Conservation (phyloP, 495 filamentous ascomycete genomes). For the Penicillium angulare region DNA sequence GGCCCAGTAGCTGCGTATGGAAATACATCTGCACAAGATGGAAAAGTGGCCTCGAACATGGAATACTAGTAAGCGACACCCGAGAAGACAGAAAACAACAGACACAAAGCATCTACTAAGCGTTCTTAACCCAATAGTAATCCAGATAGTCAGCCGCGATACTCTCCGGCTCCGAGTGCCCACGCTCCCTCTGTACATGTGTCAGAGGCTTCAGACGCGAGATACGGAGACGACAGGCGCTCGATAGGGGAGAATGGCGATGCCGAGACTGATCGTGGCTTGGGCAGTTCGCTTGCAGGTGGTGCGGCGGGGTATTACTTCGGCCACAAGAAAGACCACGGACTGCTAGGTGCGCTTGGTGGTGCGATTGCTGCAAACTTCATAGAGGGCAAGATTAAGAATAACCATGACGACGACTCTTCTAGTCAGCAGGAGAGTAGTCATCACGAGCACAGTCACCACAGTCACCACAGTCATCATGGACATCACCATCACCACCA, state of each 20-base stretch:
- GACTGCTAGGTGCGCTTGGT: conserved; percentile 47
- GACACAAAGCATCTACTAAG: neutral
- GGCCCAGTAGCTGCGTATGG: conserved; percentile 48
- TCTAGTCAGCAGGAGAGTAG: conserved; percentile 5
- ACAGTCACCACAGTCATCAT: conserved; percentile 15
- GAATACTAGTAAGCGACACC: conserved; percentile 37
- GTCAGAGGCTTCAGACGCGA: conserved; percentile 13
- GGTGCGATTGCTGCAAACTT: conserved; percentile 50
- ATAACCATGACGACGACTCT: conserved; percentile 12
- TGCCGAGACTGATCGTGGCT: conserved; percentile 38
- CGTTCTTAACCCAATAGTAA: too few relatives aligned
- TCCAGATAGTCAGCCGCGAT: conserved; percentile 19
- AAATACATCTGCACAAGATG: conserved; percentile 43
- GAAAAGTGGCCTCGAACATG: conserved; percentile 30
- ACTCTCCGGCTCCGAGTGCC: conserved; percentile 18
- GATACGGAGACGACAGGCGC: neutral
- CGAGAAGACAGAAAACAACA: neutral
- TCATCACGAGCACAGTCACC: conserved; percentile 13
- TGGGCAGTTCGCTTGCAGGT: conserved; percentile 42
- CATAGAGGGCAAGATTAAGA: conserved; percentile 40
- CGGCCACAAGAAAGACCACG: conserved; percentile 48
- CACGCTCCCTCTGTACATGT: conserved; percentile 20
- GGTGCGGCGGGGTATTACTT: conserved; percentile 47
- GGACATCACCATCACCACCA: conserved; percentile 14
- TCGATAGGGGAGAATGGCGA: conserved; percentile 9